phyloP scores from a whole-genome alignment of 2,329 filamentous ascomycete genomes.

The Arthroderma sp. region DNA sequence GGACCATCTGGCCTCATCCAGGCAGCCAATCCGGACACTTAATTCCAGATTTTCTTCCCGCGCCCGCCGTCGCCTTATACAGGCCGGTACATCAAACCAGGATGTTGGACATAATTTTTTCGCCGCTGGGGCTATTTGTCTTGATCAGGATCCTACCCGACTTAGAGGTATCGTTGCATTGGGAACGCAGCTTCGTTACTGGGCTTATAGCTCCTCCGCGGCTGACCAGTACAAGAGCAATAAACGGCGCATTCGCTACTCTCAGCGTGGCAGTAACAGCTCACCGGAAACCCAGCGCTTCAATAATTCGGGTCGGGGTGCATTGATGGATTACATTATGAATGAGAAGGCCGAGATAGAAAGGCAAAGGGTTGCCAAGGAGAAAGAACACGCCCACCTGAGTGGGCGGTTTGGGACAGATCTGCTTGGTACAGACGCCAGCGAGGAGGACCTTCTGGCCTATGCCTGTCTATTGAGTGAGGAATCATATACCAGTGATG shows the following conservation, averaged over 20 bases:
- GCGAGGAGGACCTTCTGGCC: constrained; percentile 50
- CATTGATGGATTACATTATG: constrained; percentile 69
- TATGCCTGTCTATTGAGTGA: constrained; percentile 53
- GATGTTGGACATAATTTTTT: constrained; percentile 64
- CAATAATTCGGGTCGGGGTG: constrained; percentile 52
- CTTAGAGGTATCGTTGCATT: constrained; percentile 79
- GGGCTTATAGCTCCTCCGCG: constrained; percentile 77
- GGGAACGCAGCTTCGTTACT: constrained; percentile 78
- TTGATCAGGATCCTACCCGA: constrained; percentile 77
- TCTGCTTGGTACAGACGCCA: constrained; percentile 46
- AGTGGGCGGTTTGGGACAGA: constrained; percentile 75
- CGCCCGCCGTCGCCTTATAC: constrained; percentile 61
- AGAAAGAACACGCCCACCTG: constrained; percentile 57
- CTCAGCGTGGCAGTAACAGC: constrained; percentile 51
- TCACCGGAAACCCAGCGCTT: constrained; percentile 44
- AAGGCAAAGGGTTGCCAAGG: constrained; percentile 54
- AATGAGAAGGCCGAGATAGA: constrained; percentile 75
- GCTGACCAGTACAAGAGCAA: constrained; percentile 61
- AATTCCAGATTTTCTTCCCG: constrained; percentile 74
- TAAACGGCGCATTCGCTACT: constrained; percentile 66
- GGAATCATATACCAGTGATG: constrained; percentile 43
- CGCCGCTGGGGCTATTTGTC: constrained; percentile 67
- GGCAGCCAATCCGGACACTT: constrained; percentile 69
- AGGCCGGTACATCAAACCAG: constrained; percentile 54
- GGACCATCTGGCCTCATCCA: constrained; percentile 79